Evolutionary conservation across 1,284 basidiomycete genomes (phyloP).

Genomic region (Apiotrichum domesticum): DNA sequence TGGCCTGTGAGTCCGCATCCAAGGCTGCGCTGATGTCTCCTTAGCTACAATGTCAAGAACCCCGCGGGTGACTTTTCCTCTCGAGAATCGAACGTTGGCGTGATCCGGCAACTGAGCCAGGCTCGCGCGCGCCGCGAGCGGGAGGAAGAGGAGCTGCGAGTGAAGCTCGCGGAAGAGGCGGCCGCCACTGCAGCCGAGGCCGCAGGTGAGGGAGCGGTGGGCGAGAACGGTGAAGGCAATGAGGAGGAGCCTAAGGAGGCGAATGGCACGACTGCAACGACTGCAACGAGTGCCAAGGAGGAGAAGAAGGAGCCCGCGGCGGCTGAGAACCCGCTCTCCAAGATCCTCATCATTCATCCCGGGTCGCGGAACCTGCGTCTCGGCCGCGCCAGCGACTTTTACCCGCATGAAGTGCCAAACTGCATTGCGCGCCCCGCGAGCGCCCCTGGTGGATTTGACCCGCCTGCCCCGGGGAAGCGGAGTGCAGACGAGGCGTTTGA

Average conservation of each 20-base stretch:
- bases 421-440: slow-evolving; percentile 37
- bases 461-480: slow-evolving; percentile 30
- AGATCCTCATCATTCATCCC: slow-evolving; percentile 79
- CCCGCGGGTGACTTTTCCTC: slow-evolving; percentile 39
- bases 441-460: slow-evolving; percentile 19
- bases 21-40: neutral
- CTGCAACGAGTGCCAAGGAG: neutral
- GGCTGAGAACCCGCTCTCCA: slow-evolving; percentile 27
- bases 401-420: slow-evolving; percentile 44
- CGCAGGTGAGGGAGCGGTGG: neutral
- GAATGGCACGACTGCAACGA: neutral
- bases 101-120: slow-evolving; percentile 30
- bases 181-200: neutral
- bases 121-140: slow-evolving; percentile 23
- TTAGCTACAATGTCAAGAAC: slow-evolving; percentile 39
- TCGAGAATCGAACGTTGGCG: slow-evolving; percentile 38
- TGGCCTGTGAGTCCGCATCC: slow-evolving; percentile 22
- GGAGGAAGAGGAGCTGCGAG: slow-evolving; percentile 5
- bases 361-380: slow-evolving; percentile 82
- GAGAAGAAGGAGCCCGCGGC: slow-evolving; percentile 1
- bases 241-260: neutral
- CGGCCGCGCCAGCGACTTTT: slow-evolving; percentile 75
- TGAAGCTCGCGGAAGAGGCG: slow-evolving; percentile 8
- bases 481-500: slow-evolving; percentile 50
- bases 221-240: neutral